Conservation (phyloP, 2,329 filamentous ascomycete species). For the Immersiporthe knoxdaviesiana region DNA sequence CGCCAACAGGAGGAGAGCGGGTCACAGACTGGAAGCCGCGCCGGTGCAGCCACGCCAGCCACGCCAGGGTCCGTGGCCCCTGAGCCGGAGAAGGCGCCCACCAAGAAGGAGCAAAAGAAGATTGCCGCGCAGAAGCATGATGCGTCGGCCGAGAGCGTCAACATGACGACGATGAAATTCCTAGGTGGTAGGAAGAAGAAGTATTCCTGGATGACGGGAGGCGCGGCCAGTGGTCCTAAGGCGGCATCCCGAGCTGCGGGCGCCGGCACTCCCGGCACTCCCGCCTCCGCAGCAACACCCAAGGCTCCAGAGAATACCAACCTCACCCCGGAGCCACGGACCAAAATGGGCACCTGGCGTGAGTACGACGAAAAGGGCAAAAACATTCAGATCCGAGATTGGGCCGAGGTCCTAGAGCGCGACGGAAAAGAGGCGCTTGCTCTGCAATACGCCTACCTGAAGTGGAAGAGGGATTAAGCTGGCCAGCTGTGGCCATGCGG, state of each 20-base stretch:
- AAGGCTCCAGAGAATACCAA: constrained; percentile 42
- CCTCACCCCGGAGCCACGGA: constrained; percentile 61
- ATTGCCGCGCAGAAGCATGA: constrained; percentile 77
- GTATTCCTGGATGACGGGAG: constrained; percentile 76
- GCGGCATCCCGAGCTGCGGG: constrained; percentile 37
- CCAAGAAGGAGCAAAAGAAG: constrained; percentile 85
- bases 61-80: constrained; percentile 67
- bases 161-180: constrained; percentile 74
- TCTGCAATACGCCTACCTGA: constrained; percentile 61
- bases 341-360: constrained; percentile 72
- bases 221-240: constrained; percentile 53
- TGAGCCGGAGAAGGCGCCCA: constrained; percentile 69
- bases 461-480: constrained; percentile 52
- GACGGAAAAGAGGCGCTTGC: constrained; percentile 71
- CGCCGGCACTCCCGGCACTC: constrained; percentile 31
- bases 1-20: constrained; percentile 58
- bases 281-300: constrained; percentile 24
- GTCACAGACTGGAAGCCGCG: constrained; percentile 53
- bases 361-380: constrained; percentile 78
- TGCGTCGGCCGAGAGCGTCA: constrained; percentile 79
- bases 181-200: constrained; percentile 64
- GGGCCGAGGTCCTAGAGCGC: constrained; percentile 76
- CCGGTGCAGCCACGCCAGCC: constrained; percentile 61
- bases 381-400: constrained; percentile 83
- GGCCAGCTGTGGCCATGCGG: constrained; percentile 29